A percentile compares a stretch with the other conserved stretches of the same genome.
phyloP scores from a whole-genome alignment of 23 red algal genomes.

The Agarophyton chilense region DNA sequence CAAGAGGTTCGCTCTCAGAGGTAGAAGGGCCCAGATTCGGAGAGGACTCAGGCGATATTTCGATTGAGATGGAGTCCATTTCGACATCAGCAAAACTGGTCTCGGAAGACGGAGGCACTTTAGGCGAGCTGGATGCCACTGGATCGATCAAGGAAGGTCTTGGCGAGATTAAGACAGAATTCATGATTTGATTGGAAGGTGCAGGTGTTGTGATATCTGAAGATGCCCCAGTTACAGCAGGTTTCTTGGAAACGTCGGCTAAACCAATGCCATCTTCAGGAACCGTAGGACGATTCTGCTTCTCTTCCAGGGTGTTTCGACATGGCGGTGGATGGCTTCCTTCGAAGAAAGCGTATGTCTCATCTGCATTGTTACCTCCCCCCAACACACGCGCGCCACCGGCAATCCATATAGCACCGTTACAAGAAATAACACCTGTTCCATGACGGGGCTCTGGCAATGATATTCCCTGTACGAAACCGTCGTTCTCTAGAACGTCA shows the following conservation, averaged over 20 bases:
- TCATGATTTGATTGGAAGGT: not conserved
- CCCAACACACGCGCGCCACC: constrained; percentile 46
- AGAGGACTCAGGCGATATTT: not conserved
- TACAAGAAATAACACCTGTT: constrained; percentile 58
- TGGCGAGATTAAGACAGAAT: not conserved
- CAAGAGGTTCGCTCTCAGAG: not conserved
- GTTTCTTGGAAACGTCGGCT: too few species aligned
- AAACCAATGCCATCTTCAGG: too few species aligned
- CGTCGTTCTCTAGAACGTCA: constrained; percentile 41
- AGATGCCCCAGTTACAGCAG: too few species aligned
- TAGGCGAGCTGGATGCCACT: not conserved
- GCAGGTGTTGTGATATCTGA: not conserved
- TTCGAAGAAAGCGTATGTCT: constrained; percentile 54
- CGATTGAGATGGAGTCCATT: not conserved
- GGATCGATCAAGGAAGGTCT: not conserved
- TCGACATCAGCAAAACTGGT: not conserved
- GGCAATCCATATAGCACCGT: constrained; percentile 58
- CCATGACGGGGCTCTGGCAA: constrained; percentile 58
- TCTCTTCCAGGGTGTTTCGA: not conserved
- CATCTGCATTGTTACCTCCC: constrained; percentile 18
- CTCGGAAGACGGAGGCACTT: not conserved
- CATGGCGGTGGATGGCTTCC: constrained; percentile 4
- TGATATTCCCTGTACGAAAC: not conserved
- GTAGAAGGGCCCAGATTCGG: not conserved
- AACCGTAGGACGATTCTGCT: not conserved